Evolutionary conservation across 2,329 filamentous ascomycete genomes (phyloP).

Genomic region (Calonectria pteridis): DNA sequence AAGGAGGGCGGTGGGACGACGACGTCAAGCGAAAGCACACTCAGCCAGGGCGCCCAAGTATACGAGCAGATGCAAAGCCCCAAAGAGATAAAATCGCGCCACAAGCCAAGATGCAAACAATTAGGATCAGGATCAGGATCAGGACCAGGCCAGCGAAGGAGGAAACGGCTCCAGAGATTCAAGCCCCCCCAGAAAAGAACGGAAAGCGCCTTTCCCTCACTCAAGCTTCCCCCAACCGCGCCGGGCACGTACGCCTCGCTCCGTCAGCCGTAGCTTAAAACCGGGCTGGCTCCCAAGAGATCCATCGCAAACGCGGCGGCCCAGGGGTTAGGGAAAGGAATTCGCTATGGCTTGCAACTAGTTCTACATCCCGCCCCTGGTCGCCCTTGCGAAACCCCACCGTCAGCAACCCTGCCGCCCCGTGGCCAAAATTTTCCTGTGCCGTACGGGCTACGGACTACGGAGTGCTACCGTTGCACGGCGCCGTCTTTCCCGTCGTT

Average conservation of each 20-base stretch:
- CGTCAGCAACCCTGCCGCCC: neutral
- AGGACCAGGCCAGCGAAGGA: neutral
- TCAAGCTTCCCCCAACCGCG: neutral
- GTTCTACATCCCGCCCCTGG: neutral
- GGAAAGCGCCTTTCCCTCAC: neutral
- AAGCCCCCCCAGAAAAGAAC: neutral
- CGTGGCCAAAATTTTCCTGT: neutral
- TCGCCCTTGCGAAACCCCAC: constrained; percentile 1
- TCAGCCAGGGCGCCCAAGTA: neutral
- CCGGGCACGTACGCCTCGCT: neutral
- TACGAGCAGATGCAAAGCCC: neutral
- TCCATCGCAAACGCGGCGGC: neutral
- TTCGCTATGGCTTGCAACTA: neutral
- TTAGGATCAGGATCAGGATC: neutral
- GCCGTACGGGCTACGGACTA: neutral
- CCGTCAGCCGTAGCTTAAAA: neutral
- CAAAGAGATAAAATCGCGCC: neutral
- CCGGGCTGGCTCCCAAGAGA: neutral
- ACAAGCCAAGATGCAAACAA: constrained; percentile 1
- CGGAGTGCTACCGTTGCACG: neutral
- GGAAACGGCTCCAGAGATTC: constrained; percentile 5
- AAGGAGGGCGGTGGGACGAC: neutral
- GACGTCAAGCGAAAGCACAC: constrained; percentile 3
- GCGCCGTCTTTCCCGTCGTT: neutral
- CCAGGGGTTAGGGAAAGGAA: neutral